These are phyloP conservation scores for Chaetomidium leptoderma DNA, from an alignment of 495 filamentous ascomycete species.

Conservation along the genomic window DNA sequence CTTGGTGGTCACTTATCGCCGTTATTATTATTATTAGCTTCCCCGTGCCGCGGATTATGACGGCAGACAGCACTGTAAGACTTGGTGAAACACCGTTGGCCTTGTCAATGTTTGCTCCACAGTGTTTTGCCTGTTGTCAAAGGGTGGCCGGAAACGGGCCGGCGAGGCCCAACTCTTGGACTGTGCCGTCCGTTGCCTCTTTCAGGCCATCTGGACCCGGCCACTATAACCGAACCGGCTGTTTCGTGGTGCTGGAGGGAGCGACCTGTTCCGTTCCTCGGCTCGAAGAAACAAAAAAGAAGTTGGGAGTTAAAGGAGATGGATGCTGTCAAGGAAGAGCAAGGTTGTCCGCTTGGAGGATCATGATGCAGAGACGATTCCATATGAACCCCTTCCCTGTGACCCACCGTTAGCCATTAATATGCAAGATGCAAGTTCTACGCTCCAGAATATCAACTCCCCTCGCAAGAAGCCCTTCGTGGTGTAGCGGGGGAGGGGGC, in stretches of 20 bases:
- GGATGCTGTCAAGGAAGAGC: no score
- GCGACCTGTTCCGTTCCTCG: neutral
- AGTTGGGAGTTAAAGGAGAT: no score
- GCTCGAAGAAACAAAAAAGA: neutral
- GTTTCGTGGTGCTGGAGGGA: constrained; percentile 19
- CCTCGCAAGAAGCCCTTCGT: no score
- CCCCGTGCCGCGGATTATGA: constrained; percentile 5
- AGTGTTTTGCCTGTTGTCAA: constrained; percentile 17
- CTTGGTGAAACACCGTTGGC: constrained; percentile 21
- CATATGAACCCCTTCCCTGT: no score
- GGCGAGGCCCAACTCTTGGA: constrained; percentile 19
- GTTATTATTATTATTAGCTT: constrained; percentile 16
- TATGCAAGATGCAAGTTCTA: no score
- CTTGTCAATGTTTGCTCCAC: constrained; percentile 3
- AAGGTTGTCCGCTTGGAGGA: no score
- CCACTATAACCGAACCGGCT: constrained; percentile 34
- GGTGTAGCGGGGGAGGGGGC: no score
- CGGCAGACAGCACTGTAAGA: neutral
- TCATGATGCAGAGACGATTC: no score
- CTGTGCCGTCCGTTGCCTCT: constrained; percentile 31
- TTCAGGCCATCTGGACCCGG: constrained; percentile 26
- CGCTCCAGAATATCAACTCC: no score
- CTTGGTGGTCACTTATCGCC: neutral
- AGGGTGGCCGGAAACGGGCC: constrained; percentile 21
- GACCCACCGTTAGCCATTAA: no score